Conservation (phyloP, 352 stramenopile species). For the Pythium brachiatum region DNA sequence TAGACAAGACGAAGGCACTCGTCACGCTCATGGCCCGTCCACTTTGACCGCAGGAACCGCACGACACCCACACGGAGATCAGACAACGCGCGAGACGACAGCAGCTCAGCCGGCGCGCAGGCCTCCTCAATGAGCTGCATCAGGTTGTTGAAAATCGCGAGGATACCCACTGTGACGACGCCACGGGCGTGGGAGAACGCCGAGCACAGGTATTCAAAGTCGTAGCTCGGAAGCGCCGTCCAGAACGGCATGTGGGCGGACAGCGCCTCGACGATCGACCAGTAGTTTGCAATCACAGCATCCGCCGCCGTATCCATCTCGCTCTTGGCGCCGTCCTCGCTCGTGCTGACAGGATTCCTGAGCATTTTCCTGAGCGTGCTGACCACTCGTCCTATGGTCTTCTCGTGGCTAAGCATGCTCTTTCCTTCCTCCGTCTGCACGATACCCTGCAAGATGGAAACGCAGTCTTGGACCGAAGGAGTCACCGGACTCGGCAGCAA, state of each 20-base stretch:
- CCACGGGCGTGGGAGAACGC: slow-evolving; percentile 45
- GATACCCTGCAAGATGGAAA: slow-evolving; percentile 48
- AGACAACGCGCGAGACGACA: slow-evolving; percentile 53
- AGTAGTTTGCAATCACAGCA: slow-evolving; percentile 31
- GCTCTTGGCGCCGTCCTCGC: slow-evolving; percentile 22
- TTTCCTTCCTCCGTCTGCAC: slow-evolving; percentile 44
- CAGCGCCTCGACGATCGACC: slow-evolving; percentile 44
- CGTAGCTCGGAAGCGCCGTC: slow-evolving; percentile 39
- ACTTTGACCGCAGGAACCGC: slow-evolving; percentile 67
- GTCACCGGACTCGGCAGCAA: slow-evolving; percentile 12
- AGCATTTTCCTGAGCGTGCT: slow-evolving; percentile 42
- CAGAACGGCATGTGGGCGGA: slow-evolving; percentile 41
- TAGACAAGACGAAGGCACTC: slow-evolving; percentile 57
- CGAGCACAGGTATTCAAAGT: slow-evolving; percentile 69
- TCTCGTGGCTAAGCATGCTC: slow-evolving; percentile 30
- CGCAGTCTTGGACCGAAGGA: slow-evolving; percentile 38
- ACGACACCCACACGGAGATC: slow-evolving; percentile 58
- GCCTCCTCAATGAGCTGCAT: slow-evolving; percentile 48
- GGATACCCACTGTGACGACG: slow-evolving; percentile 34
- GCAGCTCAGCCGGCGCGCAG: slow-evolving; percentile 39
- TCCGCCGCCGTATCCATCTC: slow-evolving; percentile 27
- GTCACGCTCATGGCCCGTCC: slow-evolving; percentile 68
- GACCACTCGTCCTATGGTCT: slow-evolving; percentile 42
- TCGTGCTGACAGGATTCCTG: background rate
- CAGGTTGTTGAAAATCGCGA: slow-evolving; percentile 57